These are phyloP conservation scores for Salix arbutifolia DNA, from an alignment of 345 rosid species.

Conservation along the genomic window DNA sequence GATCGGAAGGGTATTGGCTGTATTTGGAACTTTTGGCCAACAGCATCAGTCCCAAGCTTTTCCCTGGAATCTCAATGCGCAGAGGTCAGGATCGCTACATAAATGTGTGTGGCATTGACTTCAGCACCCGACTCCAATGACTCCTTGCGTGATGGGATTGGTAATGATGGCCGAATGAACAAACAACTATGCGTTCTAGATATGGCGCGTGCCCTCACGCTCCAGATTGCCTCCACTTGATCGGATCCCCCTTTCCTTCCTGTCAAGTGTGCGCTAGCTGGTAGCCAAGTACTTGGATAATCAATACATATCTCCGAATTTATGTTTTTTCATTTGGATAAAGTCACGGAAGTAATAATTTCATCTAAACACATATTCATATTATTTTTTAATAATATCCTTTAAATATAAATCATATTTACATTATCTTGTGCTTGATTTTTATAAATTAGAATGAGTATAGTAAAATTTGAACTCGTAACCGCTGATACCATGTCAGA, in stretches of 20 bases:
- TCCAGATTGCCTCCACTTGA: background rate
- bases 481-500: too few species aligned
- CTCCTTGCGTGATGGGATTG: conserved; percentile 33
- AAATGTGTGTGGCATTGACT: conserved; percentile 30
- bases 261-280: too few species aligned
- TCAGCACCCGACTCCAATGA: conserved; percentile 28
- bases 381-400: too few species aligned
- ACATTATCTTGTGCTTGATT: too few species aligned
- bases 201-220: background rate
- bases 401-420: too few species aligned
- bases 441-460: too few species aligned
- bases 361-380: too few species aligned
- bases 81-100: background rate
- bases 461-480: too few species aligned
- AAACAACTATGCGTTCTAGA: background rate
- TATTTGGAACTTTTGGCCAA: conserved; percentile 34
- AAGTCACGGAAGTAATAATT: too few species aligned
- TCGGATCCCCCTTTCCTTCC: background rate
- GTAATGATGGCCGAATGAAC: conserved; percentile 13
- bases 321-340: too few species aligned
- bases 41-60: conserved; percentile 14
- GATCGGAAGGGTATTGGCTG: conserved; percentile 26
- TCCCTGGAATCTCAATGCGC: conserved; percentile 1
- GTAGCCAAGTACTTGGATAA: too few species aligned
- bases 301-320: too few species aligned